Evolutionary conservation across 176 grass and related monocot species (phyloP).

Genomic region (Zizania latifolia): DNA sequence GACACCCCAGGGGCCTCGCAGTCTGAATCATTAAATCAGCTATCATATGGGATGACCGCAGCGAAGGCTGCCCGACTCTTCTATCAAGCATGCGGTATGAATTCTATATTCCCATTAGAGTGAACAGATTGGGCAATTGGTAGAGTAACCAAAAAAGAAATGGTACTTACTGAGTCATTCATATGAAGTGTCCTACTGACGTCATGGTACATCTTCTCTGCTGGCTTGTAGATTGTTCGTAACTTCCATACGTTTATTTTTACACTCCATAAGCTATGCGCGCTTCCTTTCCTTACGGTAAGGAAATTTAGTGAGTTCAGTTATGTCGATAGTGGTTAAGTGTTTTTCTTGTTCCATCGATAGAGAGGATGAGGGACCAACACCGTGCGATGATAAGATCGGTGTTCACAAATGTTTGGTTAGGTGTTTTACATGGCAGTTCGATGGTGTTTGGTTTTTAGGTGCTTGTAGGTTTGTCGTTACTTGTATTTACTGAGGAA

Average conservation of each 20-base stretch:
- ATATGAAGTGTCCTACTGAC: too few species aligned
- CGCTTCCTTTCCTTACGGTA: background rate
- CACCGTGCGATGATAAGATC: background rate
- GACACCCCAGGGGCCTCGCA: constrained; percentile 51
- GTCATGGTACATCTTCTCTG: background rate
- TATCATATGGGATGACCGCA: constrained; percentile 60
- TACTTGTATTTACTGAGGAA: constrained; percentile 1
- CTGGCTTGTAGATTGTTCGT: background rate
- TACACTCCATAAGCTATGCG: background rate
- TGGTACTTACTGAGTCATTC: background rate
- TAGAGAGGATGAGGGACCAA: background rate
- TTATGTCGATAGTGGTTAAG: background rate
- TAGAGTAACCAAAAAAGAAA: background rate
- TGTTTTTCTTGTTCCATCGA: background rate
- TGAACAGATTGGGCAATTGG: background rate
- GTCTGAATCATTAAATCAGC: constrained; percentile 59
- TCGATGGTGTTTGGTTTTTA: background rate
- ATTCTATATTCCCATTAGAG: constrained; percentile 1
- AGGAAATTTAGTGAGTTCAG: constrained; percentile 7
- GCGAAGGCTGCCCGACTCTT: constrained; percentile 65
- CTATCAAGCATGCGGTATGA: constrained; percentile 81
- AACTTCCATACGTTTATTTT: constrained; percentile 2
- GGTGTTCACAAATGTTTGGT: background rate
- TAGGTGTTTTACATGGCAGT: background rate
- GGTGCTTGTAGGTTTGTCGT: background rate